Evolutionary conservation across 2,329 filamentous ascomycete species (phyloP).

Genomic region (Ceratocystis cubensis): DNA sequence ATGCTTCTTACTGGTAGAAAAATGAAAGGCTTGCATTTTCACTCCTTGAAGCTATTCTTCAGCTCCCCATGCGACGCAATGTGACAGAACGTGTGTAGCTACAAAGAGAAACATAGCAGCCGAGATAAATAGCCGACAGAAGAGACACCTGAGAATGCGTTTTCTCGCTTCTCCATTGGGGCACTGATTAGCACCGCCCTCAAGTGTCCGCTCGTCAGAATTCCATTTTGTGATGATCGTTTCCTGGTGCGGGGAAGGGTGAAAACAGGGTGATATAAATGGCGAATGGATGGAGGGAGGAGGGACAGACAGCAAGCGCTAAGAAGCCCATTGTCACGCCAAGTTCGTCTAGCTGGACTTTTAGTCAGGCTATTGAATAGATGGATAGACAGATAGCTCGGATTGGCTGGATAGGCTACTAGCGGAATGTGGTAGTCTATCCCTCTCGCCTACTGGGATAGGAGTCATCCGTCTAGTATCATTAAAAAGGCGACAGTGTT

Average conservation of each 20-base stretch:
- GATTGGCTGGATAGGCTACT: neutral
- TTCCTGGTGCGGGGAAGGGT: neutral
- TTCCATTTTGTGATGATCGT: neutral
- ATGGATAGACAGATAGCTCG: too few species aligned
- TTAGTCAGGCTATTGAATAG: too few species aligned
- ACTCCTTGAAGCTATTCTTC: neutral
- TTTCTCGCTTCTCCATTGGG: neutral
- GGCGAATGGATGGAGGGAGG: neutral
- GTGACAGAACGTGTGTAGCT: neutral
- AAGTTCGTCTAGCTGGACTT: too few species aligned
- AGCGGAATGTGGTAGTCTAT: neutral
- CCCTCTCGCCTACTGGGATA: neutral
- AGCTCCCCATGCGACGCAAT: neutral
- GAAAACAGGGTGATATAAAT: neutral
- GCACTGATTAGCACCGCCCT: neutral
- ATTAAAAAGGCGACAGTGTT: neutral
- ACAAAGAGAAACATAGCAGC: neutral
- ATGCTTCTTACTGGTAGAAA: neutral
- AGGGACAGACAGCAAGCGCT: neutral
- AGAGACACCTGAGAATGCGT: neutral
- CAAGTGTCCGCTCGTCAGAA: neutral
- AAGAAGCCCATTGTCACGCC: neutral
- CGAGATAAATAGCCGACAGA: too few species aligned
- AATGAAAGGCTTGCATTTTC: neutral
- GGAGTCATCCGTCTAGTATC: neutral